Conservation (phyloP, 441 rosid species). For the Hura crepitans region DNA sequence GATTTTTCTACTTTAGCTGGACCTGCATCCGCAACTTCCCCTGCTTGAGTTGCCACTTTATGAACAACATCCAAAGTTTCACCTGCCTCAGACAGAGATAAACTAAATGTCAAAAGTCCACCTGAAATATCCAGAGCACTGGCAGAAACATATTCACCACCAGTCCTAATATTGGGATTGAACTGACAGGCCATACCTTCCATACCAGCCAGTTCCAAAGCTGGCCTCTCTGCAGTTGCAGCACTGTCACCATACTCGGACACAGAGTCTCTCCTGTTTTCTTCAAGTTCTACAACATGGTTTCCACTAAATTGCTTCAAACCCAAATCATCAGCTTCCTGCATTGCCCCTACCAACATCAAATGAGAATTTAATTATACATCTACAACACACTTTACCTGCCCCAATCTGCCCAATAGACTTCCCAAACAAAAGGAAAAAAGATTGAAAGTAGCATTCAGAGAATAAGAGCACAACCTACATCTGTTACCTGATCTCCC, state of each 20-base stretch:
- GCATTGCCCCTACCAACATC: slow-evolving; percentile 93
- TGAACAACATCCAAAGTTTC: slow-evolving; percentile 29
- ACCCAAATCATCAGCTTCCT: slow-evolving; percentile 69
- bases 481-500: slow-evolving; percentile 83
- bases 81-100: slow-evolving; percentile 27
- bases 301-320: slow-evolving; percentile 38
- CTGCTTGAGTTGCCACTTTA: slow-evolving; percentile 29
- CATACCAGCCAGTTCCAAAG: slow-evolving; percentile 23
- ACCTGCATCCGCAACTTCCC: slow-evolving; percentile 27
- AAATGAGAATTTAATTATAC: slow-evolving; percentile 74
- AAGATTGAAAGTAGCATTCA: slow-evolving; percentile 24
- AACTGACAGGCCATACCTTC: slow-evolving; percentile 35
- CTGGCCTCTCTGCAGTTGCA: slow-evolving; percentile 33
- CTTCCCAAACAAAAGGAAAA: slow-evolving; percentile 22
- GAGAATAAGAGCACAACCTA: slow-evolving; percentile 77
- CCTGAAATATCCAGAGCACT: slow-evolving; percentile 28
- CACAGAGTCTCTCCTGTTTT: slow-evolving; percentile 22
- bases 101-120: slow-evolving; percentile 27
- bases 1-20: slow-evolving; percentile 29
- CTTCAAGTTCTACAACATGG: slow-evolving; percentile 30
- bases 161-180: slow-evolving; percentile 30
- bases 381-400: slow-evolving; percentile 33
- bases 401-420: slow-evolving; percentile 22
- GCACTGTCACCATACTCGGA: slow-evolving; percentile 22
- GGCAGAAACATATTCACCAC: slow-evolving; percentile 31